Conservation (phyloP, 257 asterid species). For the Gynochthodes officinalis region DNA sequence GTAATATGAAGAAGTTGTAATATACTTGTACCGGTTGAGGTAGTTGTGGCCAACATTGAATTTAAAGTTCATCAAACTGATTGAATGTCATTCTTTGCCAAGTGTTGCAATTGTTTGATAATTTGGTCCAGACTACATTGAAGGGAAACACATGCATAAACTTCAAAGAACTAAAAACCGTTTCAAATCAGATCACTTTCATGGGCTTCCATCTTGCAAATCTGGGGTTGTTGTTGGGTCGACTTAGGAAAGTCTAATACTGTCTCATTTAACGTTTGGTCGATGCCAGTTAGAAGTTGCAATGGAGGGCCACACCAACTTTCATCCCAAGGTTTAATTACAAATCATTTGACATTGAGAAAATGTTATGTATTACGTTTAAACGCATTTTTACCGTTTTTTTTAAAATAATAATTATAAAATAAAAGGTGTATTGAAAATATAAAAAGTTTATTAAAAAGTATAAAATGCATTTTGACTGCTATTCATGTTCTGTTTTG, state of each 20-base stretch:
- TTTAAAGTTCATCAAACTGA: not conserved
- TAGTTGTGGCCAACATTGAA: conserved; percentile 10
- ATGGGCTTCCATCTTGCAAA: not conserved
- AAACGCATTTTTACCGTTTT: too few species aligned
- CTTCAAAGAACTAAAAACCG: not conserved
- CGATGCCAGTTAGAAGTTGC: not conserved
- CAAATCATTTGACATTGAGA: not conserved
- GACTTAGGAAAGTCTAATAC: not conserved
- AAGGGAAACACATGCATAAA: conserved; percentile 1
- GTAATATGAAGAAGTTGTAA: too few species aligned
- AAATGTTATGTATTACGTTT: too few species aligned
- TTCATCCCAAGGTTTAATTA: not conserved
- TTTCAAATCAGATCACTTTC: conserved; percentile 5
- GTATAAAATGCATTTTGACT: too few species aligned
- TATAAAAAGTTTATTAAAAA: too few species aligned
- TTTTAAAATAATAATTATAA: too few species aligned
- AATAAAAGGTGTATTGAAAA: too few species aligned
- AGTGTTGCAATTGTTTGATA: not conserved
- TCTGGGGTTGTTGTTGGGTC: not conserved
- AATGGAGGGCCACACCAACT: not conserved
- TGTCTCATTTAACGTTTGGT: not conserved
- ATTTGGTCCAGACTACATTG: not conserved
- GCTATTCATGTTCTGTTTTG: too few species aligned
- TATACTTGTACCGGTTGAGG: not conserved
- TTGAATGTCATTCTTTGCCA: not conserved